Conservation (phyloP, 306 rosid genomes). For the Malus asiatica region DNA sequence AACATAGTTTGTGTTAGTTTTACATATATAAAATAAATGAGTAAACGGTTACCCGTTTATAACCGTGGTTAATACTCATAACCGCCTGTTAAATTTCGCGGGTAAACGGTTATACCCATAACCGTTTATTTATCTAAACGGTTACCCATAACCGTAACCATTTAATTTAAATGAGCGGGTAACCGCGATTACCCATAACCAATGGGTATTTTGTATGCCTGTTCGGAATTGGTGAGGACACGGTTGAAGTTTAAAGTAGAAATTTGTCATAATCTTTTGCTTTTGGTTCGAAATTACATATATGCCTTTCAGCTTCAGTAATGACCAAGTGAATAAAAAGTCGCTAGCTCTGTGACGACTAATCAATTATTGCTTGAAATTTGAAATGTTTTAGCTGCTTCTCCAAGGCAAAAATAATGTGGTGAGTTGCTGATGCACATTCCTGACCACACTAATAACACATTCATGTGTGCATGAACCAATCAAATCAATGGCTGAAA, state of each 20-base stretch:
- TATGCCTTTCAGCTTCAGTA: background rate
- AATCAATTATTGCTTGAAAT: background rate
- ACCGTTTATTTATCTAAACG: no score
- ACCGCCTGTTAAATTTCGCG: no score
- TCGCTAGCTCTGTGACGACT: background rate
- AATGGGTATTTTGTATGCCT: no score
- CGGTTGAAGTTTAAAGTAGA: background rate
- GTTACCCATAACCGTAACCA: no score
- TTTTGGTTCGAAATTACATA: background rate
- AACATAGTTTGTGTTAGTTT: no score
- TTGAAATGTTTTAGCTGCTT: background rate
- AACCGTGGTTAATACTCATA: no score
- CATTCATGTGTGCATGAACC: conserved; percentile 16
- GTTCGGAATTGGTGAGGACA: background rate
- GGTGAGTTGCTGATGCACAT: conserved; percentile 2
- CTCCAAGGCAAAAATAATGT: background rate
- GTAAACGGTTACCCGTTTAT: no score
- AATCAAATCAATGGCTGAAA: conserved; percentile 17
- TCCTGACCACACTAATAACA: conserved; percentile 12
- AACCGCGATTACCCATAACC: no score
- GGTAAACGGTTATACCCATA: no score
- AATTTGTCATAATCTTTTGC: background rate
- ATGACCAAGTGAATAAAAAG: background rate
- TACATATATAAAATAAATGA: no score
- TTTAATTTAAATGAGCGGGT: no score